These are phyloP conservation scores for Bothriochloa decipiens DNA, from an alignment of 176 grass and related monocot genomes.

Conservation along the genomic window DNA sequence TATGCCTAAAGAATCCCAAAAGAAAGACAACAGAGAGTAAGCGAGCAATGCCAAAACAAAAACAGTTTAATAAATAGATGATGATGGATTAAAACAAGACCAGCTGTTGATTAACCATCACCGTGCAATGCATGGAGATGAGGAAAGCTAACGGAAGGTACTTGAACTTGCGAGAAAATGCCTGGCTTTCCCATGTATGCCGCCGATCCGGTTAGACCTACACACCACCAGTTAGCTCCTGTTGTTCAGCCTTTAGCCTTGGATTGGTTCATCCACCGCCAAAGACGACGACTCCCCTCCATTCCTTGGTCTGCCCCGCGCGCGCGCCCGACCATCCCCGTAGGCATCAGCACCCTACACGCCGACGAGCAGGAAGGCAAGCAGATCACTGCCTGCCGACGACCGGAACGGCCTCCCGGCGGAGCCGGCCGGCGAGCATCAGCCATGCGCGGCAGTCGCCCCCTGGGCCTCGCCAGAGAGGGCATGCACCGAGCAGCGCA, in stretches of 20 bases:
- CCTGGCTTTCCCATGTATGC: constrained; percentile 99
- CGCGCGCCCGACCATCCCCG: neutral
- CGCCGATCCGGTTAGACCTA: constrained; percentile 41
- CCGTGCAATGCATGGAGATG: constrained; percentile 42
- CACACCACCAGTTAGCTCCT: neutral
- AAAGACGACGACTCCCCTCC: constrained; percentile 4
- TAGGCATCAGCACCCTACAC: neutral
- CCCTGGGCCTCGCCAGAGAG: neutral
- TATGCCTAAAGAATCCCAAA: neutral
- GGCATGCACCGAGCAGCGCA: neutral
- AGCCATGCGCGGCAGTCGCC: neutral
- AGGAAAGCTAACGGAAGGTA: constrained; percentile 74
- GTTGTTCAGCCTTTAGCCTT: neutral
- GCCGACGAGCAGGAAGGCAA: neutral
- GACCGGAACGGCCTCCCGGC: neutral
- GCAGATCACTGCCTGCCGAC: neutral
- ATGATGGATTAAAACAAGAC: neutral
- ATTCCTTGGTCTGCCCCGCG: neutral
- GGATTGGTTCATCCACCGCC: constrained; percentile 18
- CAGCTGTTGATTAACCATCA: neutral
- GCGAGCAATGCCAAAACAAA: constrained; percentile 3
- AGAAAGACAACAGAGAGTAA: neutral
- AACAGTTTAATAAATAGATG: neutral
- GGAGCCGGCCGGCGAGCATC: neutral
- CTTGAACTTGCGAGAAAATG: constrained; percentile 69